Evolutionary conservation across 192 early-diverging fungal species (phyloP), one percentile per base, ranked within the genome.

Genomic region (Coemansia sp.): DNA sequence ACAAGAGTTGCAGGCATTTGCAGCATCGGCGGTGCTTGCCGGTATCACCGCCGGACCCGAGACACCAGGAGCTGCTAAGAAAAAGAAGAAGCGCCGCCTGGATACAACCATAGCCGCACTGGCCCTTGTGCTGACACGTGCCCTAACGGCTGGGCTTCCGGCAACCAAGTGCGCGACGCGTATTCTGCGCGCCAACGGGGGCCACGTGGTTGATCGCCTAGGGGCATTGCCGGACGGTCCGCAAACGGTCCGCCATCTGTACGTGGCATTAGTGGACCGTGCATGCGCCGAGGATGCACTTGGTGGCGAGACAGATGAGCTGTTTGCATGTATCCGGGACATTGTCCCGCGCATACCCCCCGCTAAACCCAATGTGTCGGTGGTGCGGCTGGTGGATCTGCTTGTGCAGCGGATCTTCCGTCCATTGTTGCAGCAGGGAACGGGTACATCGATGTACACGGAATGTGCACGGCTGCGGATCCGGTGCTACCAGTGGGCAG

Each of bases 401-500:
- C 50, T 76, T 37, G 41, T 37, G 0, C 7, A 20, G 20, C 14
- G 6, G 23, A 0, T 61, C 14, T 76, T 76, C 53, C 29, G 52
- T n/a, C 53, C 60, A 6, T 30, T 20, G 1, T 22, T 62, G 4
- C 4, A 36, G 34, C 34, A 4, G 34, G 1, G 34, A n/a, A n/a
- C n/a, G n/a, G n/a, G n/a, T n/a, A n/a, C n/a, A n/a, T n/a, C 34
- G 34, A 66, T 70, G 19, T 78, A 65, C 25, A 1, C 2, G 13
- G 44, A 47, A 10, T 47, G 44, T 10, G 54, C 65, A 6, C 44
- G 42, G 13, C 59, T 50, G 45, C 61, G 62, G 27, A 61, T 59
- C 42, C 68, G 75, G 5, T 78, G 75, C 54, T 78, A 78, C 55
- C 75, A 78, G 55, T 78, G 75, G 75, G 68, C 75, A 2, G 65